phyloP scores from a whole-genome alignment of 495 filamentous ascomycete species.

The Mycothermus thermophilus region DNA sequence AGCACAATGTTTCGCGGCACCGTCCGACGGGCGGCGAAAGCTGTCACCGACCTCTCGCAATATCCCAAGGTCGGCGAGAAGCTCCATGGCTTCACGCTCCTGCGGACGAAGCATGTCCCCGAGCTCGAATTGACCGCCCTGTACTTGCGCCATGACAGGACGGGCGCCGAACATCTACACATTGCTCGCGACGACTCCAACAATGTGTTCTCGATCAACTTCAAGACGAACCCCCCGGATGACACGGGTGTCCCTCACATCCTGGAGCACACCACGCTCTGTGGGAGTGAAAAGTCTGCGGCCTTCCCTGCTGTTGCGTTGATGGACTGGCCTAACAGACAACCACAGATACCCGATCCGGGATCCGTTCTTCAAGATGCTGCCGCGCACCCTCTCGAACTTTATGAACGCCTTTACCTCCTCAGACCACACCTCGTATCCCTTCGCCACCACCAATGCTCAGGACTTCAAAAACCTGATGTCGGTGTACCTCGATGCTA shows the following conservation, averaged over 20 bases:
- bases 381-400: constrained; percentile 89
- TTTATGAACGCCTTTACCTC: constrained; percentile 99
- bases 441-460: constrained; percentile 92
- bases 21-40: constrained; percentile 38
- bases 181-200: constrained; percentile 89
- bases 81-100: constrained; percentile 83
- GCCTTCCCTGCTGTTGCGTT: constrained; percentile 8
- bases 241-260: constrained; percentile 95
- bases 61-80: constrained; percentile 68
- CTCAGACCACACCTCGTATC: constrained; percentile 93
- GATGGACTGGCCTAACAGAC: constrained; percentile 3
- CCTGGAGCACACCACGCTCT: constrained; percentile 90
- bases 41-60: constrained; percentile 55
- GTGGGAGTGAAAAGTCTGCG: constrained; percentile 79
- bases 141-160: constrained; percentile 81
- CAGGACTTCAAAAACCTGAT: constrained; percentile 93
- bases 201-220: constrained; percentile 97
- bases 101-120: constrained; percentile 77
- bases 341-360: constrained; percentile 73
- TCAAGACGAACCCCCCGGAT: constrained; percentile 97
- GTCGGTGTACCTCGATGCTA: constrained; percentile 93
- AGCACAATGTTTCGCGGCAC: constrained; percentile 36
- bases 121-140: constrained; percentile 87
- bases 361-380: constrained; percentile 99
- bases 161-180: constrained; percentile 89